Evolutionary conservation across 2,329 filamentous ascomycete genomes (phyloP).

Genomic region (Xylariomycetidae sp.): DNA sequence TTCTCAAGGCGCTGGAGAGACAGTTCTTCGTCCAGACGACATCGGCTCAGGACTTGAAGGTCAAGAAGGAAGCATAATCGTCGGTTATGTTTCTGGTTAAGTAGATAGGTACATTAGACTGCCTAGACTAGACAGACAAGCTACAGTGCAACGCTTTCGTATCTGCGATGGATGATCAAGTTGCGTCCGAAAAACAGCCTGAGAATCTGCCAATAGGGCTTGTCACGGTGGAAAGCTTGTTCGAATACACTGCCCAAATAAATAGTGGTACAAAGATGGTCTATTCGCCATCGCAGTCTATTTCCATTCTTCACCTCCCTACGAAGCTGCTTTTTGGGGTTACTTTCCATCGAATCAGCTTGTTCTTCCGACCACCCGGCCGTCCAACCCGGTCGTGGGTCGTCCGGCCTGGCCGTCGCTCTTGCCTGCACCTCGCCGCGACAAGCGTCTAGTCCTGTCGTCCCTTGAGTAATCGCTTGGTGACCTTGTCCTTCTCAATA

Average conservation of each 20-base stretch:
- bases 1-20: conserved; percentile 73
- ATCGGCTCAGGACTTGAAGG: conserved; percentile 30
- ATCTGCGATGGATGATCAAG: neutral
- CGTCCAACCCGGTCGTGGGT: no score
- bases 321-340: no score
- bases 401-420: no score
- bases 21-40: conserved; percentile 54
- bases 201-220: conserved; percentile 6
- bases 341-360: no score
- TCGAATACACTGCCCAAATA: conserved; percentile 7
- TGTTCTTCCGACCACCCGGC: no score
- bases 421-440: no score
- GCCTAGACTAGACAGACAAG: conserved; percentile 16
- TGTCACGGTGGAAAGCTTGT: no score
- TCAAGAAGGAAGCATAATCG: conserved; percentile 43
- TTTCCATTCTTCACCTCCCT: neutral
- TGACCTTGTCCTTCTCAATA: conserved; percentile 99
- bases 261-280: conserved; percentile 19
- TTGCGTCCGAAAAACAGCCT: conserved; percentile 7
- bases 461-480: conserved; percentile 96
- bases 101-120: conserved; percentile 26
- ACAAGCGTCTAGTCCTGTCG: conserved; percentile 71
- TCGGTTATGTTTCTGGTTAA: conserved; percentile 27
- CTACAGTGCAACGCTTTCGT: neutral
- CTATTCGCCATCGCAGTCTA: conserved; percentile 10